These are phyloP conservation scores for Neurospora tetrasperma DNA, from an alignment of 495 filamentous ascomycete species.

Conservation along the genomic window DNA sequence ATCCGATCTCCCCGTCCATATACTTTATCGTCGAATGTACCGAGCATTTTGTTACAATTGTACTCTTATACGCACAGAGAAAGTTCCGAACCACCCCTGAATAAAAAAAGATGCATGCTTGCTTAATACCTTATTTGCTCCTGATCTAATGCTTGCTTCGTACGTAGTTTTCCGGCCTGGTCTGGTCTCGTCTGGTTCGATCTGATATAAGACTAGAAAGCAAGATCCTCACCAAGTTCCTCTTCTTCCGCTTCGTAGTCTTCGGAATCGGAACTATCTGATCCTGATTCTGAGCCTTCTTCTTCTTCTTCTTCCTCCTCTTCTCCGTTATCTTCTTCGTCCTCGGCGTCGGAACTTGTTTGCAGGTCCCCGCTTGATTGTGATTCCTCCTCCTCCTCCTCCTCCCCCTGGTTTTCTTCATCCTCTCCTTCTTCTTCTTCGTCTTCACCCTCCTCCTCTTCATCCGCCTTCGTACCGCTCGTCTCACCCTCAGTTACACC, in stretches of 20 bases:
- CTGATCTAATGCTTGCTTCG: background rate
- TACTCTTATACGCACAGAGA: background rate
- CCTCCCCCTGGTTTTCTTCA: background rate
- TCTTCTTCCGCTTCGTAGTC: slow-evolving; percentile 37
- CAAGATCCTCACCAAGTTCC: slow-evolving; percentile 28
- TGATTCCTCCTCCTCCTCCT: background rate
- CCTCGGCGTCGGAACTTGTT: background rate
- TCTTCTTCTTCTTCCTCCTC: slow-evolving; percentile 6
- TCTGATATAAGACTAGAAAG: slow-evolving; percentile 7
- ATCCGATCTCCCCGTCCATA: background rate
- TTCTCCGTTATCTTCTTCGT: slow-evolving; percentile 11
- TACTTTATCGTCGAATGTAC: background rate
- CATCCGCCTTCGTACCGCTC: background rate
- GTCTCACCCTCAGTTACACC: background rate
- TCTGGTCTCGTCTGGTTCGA: background rate
- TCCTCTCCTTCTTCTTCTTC: background rate
- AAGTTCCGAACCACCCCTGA: background rate
- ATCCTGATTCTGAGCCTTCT: slow-evolving; percentile 4
- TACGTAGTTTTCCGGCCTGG: background rate
- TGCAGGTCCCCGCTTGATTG: background rate
- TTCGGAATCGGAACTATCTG: slow-evolving; percentile 28
- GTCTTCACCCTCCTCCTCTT: background rate
- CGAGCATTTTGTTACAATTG: background rate
- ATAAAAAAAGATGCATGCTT: background rate
- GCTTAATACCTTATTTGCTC: background rate